A percentile compares a stretch with the other conserved stretches of the same genome.
Conservation (phyloP, 345 rosid species). For the Fremontodendron californicum region DNA sequence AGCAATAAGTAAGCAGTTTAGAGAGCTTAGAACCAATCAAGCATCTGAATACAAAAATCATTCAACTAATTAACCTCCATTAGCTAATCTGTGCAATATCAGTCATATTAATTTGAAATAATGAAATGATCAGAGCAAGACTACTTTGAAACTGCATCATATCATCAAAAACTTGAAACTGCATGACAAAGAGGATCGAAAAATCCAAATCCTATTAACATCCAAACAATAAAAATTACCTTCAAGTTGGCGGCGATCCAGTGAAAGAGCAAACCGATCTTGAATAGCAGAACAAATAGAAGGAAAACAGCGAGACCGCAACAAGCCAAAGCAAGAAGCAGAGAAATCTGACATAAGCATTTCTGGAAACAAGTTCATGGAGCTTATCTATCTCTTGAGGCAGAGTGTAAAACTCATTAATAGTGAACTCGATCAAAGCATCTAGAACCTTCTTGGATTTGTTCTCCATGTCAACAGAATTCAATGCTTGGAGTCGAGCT, state of each 20-base stretch:
- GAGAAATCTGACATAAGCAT: not conserved
- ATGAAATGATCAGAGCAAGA: not conserved
- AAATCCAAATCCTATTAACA: not conserved
- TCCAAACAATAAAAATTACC: not conserved
- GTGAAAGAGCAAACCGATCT: not conserved
- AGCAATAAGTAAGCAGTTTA: not conserved
- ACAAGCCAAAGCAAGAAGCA: conserved; percentile 2
- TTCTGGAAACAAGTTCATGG: not conserved
- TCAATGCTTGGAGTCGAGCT: conserved; percentile 26
- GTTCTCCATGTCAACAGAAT: conserved; percentile 19
- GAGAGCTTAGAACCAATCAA: not conserved
- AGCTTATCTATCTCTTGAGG: conserved; percentile 24
- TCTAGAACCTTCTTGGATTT: conserved; percentile 36
- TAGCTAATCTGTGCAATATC: not conserved
- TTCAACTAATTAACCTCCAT: not conserved
- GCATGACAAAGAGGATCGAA: not conserved
- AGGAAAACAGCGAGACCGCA: not conserved
- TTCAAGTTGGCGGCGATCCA: conserved; percentile 12
- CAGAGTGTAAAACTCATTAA: conserved; percentile 3
- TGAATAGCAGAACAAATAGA: not conserved
- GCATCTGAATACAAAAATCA: not conserved
- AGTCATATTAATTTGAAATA: not conserved
- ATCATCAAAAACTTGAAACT: not conserved
- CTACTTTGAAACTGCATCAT: not conserved
- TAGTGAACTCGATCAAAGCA: conserved; percentile 19